Percentiles rank a stretch among this genome's conserved stretches.
phyloP scores from a whole-genome alignment of 805 yeast species.

The Sugiyamaella qingdaonensis region DNA sequence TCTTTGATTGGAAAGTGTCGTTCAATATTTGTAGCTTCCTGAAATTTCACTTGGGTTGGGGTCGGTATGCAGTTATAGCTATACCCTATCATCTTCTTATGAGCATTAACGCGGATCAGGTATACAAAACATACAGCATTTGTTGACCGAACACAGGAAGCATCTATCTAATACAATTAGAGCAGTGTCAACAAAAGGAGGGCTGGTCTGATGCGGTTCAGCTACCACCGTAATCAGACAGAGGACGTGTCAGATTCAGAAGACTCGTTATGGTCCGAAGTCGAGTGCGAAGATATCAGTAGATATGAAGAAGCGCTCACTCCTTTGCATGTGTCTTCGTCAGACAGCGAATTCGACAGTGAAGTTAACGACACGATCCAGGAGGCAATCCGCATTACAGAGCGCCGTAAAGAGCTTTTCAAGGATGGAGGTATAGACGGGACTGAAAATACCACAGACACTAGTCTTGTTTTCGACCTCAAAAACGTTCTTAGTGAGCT shows the following conservation, averaged over 20 bases:
- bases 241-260: conserved; percentile 4
- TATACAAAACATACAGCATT: no score
- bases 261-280: conserved; percentile 21
- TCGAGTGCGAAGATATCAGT: neutral
- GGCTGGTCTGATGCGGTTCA: no score
- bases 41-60: no score
- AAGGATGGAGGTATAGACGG: no score
- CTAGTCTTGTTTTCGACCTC: neutral
- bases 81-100: no score
- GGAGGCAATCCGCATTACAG: neutral
- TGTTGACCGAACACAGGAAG: no score
- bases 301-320: neutral
- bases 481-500: neutral
- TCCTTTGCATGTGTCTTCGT: neutral
- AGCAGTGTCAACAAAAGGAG: no score
- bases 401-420: neutral
- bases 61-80: no score
- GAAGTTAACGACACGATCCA: neutral
- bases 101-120: no score
- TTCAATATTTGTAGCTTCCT: neutral
- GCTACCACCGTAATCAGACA: neutral
- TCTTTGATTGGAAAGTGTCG: neutral
- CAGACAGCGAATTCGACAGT: neutral
- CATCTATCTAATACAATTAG: no score
- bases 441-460: no score